Conservation (phyloP, 2,329 filamentous ascomycete genomes). For the Talaromyces sp. region DNA sequence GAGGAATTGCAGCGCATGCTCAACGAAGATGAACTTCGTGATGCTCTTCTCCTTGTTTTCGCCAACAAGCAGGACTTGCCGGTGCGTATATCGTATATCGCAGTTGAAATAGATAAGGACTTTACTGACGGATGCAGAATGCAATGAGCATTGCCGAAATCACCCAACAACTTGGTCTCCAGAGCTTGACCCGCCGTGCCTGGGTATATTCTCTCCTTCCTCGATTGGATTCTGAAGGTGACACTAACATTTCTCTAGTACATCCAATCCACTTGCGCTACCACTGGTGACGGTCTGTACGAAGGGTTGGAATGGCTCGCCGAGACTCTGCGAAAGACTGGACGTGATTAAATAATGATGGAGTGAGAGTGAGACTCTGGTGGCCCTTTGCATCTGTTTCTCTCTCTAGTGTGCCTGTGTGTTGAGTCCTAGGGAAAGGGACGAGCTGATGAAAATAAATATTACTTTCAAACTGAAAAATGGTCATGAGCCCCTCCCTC, state of each 20-base stretch:
- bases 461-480: constrained; percentile 15
- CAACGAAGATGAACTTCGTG: constrained; percentile 97
- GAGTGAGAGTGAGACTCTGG: neutral
- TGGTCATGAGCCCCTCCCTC: neutral
- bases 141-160: constrained; percentile 99
- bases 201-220: constrained; percentile 69
- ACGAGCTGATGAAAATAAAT: constrained; percentile 14
- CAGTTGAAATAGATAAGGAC: constrained; percentile 7
- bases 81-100: constrained; percentile 57
- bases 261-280: constrained; percentile 99
- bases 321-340: constrained; percentile 71
- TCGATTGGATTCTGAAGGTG: neutral
- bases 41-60: constrained; percentile 94
- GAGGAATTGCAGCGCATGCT: constrained; percentile 98
- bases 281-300: constrained; percentile 98
- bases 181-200: constrained; percentile 95
- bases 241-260: constrained; percentile 55
- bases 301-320: constrained; percentile 96
- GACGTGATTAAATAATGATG: constrained; percentile 43
- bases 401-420: constrained; percentile 2
- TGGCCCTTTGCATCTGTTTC: constrained; percentile 9
- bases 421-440: neutral
- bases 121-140: constrained; percentile 59
- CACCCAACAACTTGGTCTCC: constrained; percentile 98
- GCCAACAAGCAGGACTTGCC: constrained; percentile 99